Percentiles rank a stretch among this genome's conserved stretches.
Evolutionary conservation across 2,329 filamentous ascomycete species (phyloP).

Genomic region (Cordyceps farinosa): DNA sequence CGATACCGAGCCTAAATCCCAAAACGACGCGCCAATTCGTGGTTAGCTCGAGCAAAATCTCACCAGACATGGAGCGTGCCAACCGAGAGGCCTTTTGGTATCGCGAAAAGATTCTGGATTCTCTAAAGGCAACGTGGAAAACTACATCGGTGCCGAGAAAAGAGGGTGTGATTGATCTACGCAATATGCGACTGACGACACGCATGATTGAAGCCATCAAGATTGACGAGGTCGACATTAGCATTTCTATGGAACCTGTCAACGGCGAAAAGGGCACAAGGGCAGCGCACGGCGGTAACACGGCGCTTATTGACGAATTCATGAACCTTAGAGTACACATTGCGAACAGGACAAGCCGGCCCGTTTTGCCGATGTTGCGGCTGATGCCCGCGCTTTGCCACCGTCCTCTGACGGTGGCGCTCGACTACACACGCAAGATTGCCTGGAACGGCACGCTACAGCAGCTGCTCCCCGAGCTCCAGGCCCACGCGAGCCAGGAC

Average conservation of each 20-base stretch:
- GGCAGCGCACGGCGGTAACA: conserved; percentile 15
- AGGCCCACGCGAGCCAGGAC: conserved; percentile 55
- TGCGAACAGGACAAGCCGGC: conserved; percentile 66
- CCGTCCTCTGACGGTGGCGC: conserved; percentile 65
- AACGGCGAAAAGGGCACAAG: conserved; percentile 20
- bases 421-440: conserved; percentile 79
- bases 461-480: conserved; percentile 62
- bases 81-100: conserved; percentile 89
- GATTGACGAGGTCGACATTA: conserved; percentile 72
- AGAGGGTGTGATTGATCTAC: conserved; percentile 69
- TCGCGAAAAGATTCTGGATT: conserved; percentile 72
- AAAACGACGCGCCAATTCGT: conserved; percentile 89
- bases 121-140: conserved; percentile 68
- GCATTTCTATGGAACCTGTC: conserved; percentile 50
- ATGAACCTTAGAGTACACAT: conserved; percentile 66
- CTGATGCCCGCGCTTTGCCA: conserved; percentile 74
- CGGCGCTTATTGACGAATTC: conserved; percentile 50
- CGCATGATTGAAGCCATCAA: conserved; percentile 82
- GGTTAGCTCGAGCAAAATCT: conserved; percentile 74
- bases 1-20: conserved; percentile 76
- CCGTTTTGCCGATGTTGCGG: conserved; percentile 69
- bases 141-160: conserved; percentile 50
- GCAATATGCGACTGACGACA: conserved; percentile 67
- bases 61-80: conserved; percentile 73
- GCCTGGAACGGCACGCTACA: conserved; percentile 84